Evolutionary conservation across 2,329 filamentous ascomycete species (phyloP).

Genomic region (Colletotrichum siamense): DNA sequence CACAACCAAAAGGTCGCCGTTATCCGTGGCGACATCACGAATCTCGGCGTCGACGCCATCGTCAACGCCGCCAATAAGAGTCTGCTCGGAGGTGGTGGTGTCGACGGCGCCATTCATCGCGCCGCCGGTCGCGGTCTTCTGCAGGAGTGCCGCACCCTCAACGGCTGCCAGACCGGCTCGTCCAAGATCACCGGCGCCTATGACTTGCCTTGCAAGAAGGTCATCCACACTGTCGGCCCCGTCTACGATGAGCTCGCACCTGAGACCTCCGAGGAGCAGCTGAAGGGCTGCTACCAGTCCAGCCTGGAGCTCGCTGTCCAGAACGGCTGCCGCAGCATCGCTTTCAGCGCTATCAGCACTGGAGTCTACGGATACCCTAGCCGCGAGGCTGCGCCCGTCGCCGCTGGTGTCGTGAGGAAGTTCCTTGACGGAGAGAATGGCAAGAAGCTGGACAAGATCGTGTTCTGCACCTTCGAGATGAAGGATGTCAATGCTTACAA

Average conservation of each 20-base stretch:
- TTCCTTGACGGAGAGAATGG: conserved; percentile 57
- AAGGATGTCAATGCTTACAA: conserved; percentile 82
- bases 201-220: conserved; percentile 73
- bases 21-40: conserved; percentile 81
- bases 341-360: conserved; percentile 86
- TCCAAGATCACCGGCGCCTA: conserved; percentile 86
- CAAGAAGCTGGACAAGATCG: conserved; percentile 69
- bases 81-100: conserved; percentile 87
- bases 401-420: conserved; percentile 62
- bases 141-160: conserved; percentile 73
- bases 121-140: conserved; percentile 76
- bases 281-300: conserved; percentile 70
- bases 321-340: conserved; percentile 72
- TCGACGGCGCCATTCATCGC: conserved; percentile 85
- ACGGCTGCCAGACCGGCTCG: conserved; percentile 76
- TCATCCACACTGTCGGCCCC: conserved; percentile 93
- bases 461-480: conserved; percentile 83
- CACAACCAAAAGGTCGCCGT: conserved; percentile 74
- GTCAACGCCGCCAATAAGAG: conserved; percentile 89
- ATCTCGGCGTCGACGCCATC: conserved; percentile 78
- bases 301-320: conserved; percentile 76
- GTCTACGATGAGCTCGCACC: conserved; percentile 61
- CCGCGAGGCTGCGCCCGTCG: conserved; percentile 72
- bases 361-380: conserved; percentile 90
- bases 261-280: conserved; percentile 50